Percentiles rank a stretch among this genome's conserved stretches.
phyloP scores from a whole-genome alignment of 495 filamentous ascomycete species.

The Annulohypoxylon maeteangense region DNA sequence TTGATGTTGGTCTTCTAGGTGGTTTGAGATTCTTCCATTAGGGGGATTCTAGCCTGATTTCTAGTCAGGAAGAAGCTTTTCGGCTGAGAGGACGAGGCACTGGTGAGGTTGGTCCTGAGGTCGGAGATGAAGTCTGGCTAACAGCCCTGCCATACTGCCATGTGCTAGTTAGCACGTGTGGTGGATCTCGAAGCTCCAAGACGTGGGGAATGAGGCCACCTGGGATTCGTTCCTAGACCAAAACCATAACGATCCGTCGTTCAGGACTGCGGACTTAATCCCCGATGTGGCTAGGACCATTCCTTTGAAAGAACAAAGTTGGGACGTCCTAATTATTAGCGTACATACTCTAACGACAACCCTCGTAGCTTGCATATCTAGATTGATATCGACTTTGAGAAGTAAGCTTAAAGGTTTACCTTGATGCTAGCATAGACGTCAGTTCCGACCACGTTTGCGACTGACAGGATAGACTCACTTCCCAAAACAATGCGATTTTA shows the following conservation, averaged over 20 bases:
- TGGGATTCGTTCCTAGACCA: constrained; percentile 7
- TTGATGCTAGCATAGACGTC: neutral
- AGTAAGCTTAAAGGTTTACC: constrained; percentile 10
- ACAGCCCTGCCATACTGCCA: constrained; percentile 40
- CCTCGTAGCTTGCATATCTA: constrained; percentile 2
- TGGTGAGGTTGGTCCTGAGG: constrained; percentile 29
- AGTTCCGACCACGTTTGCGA: neutral
- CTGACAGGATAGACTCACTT: neutral
- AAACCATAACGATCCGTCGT: constrained; percentile 22
- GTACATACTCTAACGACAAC: neutral
- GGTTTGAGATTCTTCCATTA: constrained; percentile 12
- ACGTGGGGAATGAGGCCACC: constrained; percentile 42
- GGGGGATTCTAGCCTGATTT: constrained; percentile 21
- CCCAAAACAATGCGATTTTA: neutral
- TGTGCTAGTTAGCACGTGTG: constrained; percentile 24
- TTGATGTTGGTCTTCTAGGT: neutral
- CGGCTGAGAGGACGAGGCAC: constrained; percentile 1
- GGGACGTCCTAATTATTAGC: neutral
- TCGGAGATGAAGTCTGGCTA: constrained; percentile 38
- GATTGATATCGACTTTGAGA: constrained; percentile 7
- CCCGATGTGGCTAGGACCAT: constrained; percentile 16
- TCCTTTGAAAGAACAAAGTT: constrained; percentile 11
- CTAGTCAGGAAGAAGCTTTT: constrained; percentile 21
- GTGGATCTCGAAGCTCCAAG: constrained; percentile 30
- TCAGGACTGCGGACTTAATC: constrained; percentile 24